Evolutionary conservation across 2,329 filamentous ascomycete species (phyloP).

Genomic region (Fusarium piperis): DNA sequence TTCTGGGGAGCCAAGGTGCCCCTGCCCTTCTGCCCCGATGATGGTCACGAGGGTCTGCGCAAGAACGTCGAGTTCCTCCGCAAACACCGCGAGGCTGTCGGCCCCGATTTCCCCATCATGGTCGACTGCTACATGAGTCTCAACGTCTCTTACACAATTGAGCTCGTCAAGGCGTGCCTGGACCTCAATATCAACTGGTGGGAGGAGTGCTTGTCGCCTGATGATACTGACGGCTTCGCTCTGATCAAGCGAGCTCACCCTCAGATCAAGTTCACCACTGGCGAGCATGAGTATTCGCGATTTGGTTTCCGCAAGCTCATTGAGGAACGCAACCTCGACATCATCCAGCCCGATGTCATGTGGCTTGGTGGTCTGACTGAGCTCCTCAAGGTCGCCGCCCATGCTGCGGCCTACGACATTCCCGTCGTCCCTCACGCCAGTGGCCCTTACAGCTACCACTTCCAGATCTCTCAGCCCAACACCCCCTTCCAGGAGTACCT

Average conservation of each 20-base stretch:
- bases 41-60: constrained; percentile 80
- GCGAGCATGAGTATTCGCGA: constrained; percentile 93
- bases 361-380: constrained; percentile 96
- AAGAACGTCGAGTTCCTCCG: constrained; percentile 93
- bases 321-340: constrained; percentile 90
- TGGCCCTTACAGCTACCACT: constrained; percentile 95
- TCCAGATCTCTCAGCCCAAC: constrained; percentile 92
- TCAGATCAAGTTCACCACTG: constrained; percentile 91
- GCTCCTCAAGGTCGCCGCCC: constrained; percentile 85
- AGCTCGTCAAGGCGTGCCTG: constrained; percentile 84
- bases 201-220: constrained; percentile 92
- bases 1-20: constrained; percentile 94
- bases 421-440: constrained; percentile 95
- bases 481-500: constrained; percentile 96
- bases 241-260: constrained; percentile 92
- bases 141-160: constrained; percentile 91
- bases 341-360: constrained; percentile 97
- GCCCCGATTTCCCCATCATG: constrained; percentile 90
- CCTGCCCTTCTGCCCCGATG: constrained; percentile 87
- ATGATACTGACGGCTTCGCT: constrained; percentile 91
- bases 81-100: constrained; percentile 84
- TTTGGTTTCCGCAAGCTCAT: constrained; percentile 96
- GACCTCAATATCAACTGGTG: constrained; percentile 95
- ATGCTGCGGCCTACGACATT: constrained; percentile 93
- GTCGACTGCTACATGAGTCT: constrained; percentile 98